phyloP scores from a whole-genome alignment of 441 rosid genomes.

The Euphorbia schlechtendalii region DNA sequence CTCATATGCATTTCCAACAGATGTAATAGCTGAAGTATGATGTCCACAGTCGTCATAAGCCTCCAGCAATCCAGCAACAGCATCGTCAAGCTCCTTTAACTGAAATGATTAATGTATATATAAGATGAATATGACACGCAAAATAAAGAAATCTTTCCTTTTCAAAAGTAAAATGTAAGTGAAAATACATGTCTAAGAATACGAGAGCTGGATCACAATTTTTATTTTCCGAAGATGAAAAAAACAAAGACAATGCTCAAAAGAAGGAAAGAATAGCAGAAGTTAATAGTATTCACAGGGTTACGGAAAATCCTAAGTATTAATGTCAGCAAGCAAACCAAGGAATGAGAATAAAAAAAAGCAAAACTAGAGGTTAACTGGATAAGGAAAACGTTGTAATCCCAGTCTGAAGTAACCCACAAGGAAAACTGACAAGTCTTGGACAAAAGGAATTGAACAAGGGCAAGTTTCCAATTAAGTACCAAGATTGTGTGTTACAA shows the following conservation, averaged over 20 bases:
- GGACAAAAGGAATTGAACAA: not conserved
- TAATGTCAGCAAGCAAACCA: not conserved
- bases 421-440: not conserved
- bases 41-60: constrained; percentile 43
- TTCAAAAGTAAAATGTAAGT: not conserved
- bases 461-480: not conserved
- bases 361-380: not conserved
- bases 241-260: not conserved
- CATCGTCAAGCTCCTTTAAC: constrained; percentile 73
- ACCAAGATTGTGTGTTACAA: not conserved
- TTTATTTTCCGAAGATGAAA: not conserved
- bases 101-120: constrained; percentile 22
- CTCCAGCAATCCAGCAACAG: constrained; percentile 49
- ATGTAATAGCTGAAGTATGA: constrained; percentile 50
- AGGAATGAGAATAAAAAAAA: not conserved
- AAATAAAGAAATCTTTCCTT: not conserved
- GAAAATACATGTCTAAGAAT: not conserved
- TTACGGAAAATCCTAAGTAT: not conserved
- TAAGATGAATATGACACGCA: constrained; percentile 3
- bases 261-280: constrained; percentile 2
- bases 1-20: constrained; percentile 52
- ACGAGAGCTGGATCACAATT: not conserved
- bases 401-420: too few species aligned
- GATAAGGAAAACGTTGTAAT: not conserved
- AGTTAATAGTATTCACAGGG: not conserved